phyloP scores from a whole-genome alignment of 306 rosid genomes.

The Quercus suber region DNA sequence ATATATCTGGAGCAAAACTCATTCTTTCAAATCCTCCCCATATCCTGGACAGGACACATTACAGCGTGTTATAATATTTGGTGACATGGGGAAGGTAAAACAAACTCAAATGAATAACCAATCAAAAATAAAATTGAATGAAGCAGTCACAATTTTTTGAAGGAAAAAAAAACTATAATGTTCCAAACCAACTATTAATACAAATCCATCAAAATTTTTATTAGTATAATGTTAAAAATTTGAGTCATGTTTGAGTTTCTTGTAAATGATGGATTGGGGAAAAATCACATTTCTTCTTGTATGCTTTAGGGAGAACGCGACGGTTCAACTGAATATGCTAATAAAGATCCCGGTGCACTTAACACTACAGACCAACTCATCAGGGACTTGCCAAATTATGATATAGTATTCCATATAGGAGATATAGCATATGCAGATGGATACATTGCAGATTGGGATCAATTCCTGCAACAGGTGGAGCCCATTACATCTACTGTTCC shows the following conservation, averaged over 20 bases:
- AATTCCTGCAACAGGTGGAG: constrained; percentile 86
- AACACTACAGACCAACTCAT: constrained; percentile 79
- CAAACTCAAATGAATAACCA: not conserved
- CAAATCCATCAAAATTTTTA: too few relatives aligned
- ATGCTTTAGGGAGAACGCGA: constrained; percentile 82
- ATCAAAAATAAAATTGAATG: not conserved
- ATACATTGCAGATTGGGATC: constrained; percentile 94
- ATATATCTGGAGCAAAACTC: constrained; percentile 52
- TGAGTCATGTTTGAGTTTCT: not conserved
- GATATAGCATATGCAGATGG: constrained; percentile 84
- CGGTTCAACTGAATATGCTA: constrained; percentile 74
- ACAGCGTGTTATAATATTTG: constrained; percentile 79
- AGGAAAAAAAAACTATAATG: not conserved
- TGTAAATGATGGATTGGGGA: not conserved
- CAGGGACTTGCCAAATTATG: constrained; percentile 61
- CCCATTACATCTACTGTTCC: constrained; percentile 83
- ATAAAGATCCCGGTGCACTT: constrained; percentile 81
- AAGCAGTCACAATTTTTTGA: constrained; percentile 5
- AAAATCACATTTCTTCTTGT: not conserved
- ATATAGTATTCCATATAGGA: constrained; percentile 83
- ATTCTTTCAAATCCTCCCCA: constrained; percentile 84
- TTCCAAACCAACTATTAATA: too few relatives aligned
- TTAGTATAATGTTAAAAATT: not conserved
- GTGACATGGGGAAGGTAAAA: constrained; percentile 91
- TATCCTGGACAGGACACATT: constrained; percentile 80